Percentiles rank a stretch among this genome's conserved stretches.
phyloP scores from a whole-genome alignment of 2,329 filamentous ascomycete species.

The Capronia americana region DNA sequence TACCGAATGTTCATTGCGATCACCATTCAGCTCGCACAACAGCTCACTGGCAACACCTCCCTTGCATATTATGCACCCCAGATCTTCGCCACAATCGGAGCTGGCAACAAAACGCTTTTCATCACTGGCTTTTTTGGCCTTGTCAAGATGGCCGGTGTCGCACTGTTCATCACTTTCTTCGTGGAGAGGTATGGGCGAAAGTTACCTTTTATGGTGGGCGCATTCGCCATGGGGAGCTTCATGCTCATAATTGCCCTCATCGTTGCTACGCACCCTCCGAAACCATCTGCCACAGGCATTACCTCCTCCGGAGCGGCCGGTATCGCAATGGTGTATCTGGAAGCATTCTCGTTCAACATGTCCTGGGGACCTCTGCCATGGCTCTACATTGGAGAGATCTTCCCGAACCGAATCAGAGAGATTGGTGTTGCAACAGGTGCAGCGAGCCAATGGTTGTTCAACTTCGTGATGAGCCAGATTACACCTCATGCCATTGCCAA shows the following conservation, averaged over 20 bases:
- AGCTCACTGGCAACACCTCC: constrained; percentile 48
- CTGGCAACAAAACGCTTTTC: constrained; percentile 55
- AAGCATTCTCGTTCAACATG: constrained; percentile 53
- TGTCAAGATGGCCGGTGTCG: constrained; percentile 58
- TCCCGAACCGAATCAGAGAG: constrained; percentile 49
- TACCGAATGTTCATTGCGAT: constrained; percentile 58
- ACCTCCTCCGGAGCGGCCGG: constrained; percentile 54
- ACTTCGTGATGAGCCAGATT: constrained; percentile 51
- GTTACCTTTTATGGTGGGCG: constrained; percentile 57
- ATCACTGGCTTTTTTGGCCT: constrained; percentile 62
- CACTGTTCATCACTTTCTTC: constrained; percentile 56
- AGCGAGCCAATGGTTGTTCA: constrained; percentile 50
- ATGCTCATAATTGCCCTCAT: constrained; percentile 61
- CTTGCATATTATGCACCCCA: constrained; percentile 60
- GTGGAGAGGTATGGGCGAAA: constrained; percentile 59
- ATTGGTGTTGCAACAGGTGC: constrained; percentile 50
- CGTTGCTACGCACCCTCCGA: constrained; percentile 54
- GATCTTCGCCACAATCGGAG: constrained; percentile 59
- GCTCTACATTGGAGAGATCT: constrained; percentile 46
- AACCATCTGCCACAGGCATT: constrained; percentile 41
- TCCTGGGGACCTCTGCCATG: constrained; percentile 49
- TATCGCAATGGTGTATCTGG: constrained; percentile 59
- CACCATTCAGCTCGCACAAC: constrained; percentile 57
- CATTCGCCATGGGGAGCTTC: constrained; percentile 58
- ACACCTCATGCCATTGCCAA: constrained; percentile 54